Conservation (phyloP, 179 eudicot species). For the Silene vulgaris region DNA sequence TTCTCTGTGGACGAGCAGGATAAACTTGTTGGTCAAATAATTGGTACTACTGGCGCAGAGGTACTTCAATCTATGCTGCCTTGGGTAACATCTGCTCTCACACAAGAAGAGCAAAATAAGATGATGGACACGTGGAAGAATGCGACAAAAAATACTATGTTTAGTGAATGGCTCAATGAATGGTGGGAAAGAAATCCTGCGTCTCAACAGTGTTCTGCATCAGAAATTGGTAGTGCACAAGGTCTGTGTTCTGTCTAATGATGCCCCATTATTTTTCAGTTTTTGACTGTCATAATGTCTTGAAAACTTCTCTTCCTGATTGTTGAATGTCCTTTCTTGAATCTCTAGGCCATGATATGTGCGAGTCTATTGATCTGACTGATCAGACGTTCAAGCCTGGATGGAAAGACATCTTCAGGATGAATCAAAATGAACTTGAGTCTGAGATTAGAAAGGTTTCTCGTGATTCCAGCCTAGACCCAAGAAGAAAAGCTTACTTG, state of each 20-base stretch:
- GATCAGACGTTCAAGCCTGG: constrained; percentile 93
- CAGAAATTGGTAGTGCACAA: constrained; percentile 39
- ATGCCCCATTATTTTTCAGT: constrained; percentile 1
- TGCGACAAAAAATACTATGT: constrained; percentile 95
- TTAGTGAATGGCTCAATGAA: constrained; percentile 92
- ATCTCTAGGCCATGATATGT: constrained; percentile 45
- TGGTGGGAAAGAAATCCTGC: constrained; percentile 77
- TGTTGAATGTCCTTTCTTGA: background rate
- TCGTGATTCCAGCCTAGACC: constrained; percentile 88
- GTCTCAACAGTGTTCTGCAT: constrained; percentile 48
- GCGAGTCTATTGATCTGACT: constrained; percentile 53
- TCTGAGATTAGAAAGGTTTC: constrained; percentile 93
- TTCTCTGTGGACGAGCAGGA: constrained; percentile 93
- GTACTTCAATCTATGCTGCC: constrained; percentile 98
- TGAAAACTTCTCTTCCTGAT: constrained; percentile 1
- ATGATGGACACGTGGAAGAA: constrained; percentile 97
- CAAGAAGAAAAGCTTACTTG: constrained; percentile 85
- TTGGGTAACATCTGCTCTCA: constrained; percentile 97
- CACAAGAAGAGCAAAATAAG: constrained; percentile 92
- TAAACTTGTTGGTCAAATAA: constrained; percentile 85
- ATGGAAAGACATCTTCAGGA: constrained; percentile 93
- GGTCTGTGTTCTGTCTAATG: constrained; percentile 35
- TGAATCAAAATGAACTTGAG: constrained; percentile 97
- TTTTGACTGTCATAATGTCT: background rate
- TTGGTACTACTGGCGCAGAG: constrained; percentile 98